phyloP scores from a whole-genome alignment of 805 yeast genomes.

The Starmerella cellae region DNA sequence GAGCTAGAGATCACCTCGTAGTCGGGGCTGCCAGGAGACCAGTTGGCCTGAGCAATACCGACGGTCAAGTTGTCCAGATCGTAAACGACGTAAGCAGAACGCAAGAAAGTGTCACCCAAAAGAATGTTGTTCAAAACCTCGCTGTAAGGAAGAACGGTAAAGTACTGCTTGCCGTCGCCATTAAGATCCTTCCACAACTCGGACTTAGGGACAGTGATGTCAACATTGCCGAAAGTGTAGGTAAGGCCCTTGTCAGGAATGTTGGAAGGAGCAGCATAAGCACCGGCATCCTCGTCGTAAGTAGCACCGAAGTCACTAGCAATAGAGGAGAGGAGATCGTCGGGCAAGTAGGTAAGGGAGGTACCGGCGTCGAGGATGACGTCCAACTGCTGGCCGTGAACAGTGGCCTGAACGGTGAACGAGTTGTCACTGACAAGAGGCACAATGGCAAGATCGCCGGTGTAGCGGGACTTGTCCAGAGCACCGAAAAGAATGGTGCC shows the following conservation, averaged over 20 bases:
- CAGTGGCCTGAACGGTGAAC: conserved; percentile 11
- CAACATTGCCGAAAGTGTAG: conserved; percentile 18
- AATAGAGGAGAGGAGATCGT: conserved; percentile 5
- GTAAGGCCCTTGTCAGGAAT: conserved; percentile 3
- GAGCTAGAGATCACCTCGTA: conserved; percentile 21
- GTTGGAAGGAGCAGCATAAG: conserved; percentile 1
- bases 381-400: conserved; percentile 4
- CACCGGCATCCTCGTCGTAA: conserved; percentile 1
- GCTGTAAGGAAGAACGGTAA: conserved; percentile 10
- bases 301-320: conserved; percentile 9
- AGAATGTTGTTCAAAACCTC: conserved; percentile 25
- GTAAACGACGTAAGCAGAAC: conserved; percentile 52
- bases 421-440: neutral
- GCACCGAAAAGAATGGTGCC: conserved; percentile 42
- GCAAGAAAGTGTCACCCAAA: conserved; percentile 53
- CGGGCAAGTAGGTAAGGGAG: conserved; percentile 35
- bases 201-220: conserved; percentile 17
- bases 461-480: conserved; percentile 48
- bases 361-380: conserved; percentile 39
- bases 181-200: conserved; percentile 14
- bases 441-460: conserved; percentile 30
- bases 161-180: conserved; percentile 1
- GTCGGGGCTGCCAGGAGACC: conserved; percentile 21
- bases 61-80: conserved; percentile 46
- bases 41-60: conserved; percentile 40